Evolutionary conservation across 176 grass and related monocot species (phyloP).

Genomic region (Alloteropsis semialata): DNA sequence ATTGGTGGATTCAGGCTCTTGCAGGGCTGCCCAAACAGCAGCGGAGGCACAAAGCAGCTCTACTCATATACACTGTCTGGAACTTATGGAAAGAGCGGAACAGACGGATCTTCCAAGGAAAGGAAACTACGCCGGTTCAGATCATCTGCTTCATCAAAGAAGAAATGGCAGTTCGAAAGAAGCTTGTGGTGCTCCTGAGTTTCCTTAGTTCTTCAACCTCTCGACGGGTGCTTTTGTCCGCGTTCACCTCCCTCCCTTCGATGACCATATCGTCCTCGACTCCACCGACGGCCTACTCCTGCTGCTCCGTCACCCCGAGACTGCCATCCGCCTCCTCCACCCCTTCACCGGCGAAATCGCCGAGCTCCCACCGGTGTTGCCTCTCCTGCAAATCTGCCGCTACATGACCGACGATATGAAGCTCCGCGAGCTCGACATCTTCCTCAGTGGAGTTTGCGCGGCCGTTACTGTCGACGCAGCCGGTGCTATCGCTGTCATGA

Average conservation of each 20-base stretch:
- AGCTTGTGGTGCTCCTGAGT: too few species aligned
- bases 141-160: too few species aligned
- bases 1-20: too few species aligned
- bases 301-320: background rate
- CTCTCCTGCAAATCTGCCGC: background rate
- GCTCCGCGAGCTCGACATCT: background rate
- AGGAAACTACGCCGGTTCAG: too few species aligned
- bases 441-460: background rate
- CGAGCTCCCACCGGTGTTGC: background rate
- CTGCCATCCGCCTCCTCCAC: background rate
- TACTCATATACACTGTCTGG: too few species aligned
- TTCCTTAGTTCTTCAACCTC: background rate
- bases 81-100: too few species aligned
- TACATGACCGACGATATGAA: background rate
- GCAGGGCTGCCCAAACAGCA: too few species aligned
- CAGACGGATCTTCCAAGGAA: too few species aligned
- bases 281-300: background rate
- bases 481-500: background rate
- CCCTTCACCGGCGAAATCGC: background rate
- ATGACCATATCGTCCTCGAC: background rate
- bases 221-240: background rate
- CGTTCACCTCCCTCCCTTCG: background rate
- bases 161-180: too few species aligned
- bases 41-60: too few species aligned
- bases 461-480: background rate